Conservation (phyloP, 108 stramenopile genomes). For the Pelagomonas calceolata region DNA sequence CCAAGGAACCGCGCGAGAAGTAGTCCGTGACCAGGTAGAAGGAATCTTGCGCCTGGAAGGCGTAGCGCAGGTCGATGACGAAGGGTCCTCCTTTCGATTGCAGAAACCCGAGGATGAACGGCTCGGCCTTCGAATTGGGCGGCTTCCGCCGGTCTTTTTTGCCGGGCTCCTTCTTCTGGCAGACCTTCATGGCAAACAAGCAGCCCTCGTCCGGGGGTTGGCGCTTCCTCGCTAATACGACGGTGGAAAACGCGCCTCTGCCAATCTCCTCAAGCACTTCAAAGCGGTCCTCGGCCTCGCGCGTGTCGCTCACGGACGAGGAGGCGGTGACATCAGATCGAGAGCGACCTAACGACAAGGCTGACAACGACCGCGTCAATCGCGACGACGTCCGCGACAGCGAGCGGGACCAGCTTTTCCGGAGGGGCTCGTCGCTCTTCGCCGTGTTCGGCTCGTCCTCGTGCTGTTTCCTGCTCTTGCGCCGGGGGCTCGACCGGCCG, state of each 20-base stretch:
- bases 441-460: no score
- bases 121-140: not conserved
- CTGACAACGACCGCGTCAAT: no score
- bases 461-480: no score
- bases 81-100: slow-evolving; percentile 2
- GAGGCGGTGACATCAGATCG: no score
- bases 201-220: not conserved
- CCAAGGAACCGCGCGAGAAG: slow-evolving; percentile 1
- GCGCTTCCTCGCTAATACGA: slow-evolving; percentile 21
- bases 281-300: slow-evolving; percentile 27
- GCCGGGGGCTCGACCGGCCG: no score
- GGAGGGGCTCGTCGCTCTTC: no score
- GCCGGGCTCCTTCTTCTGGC: not conserved
- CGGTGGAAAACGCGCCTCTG: slow-evolving; percentile 41
- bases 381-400: no score
- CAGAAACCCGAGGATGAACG: not conserved
- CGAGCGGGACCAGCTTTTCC: no score
- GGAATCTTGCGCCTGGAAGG: slow-evolving; percentile 19
- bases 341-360: no score
- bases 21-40: slow-evolving; percentile 33
- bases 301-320: no score
- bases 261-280: slow-evolving; percentile 41
- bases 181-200: slow-evolving; percentile 22
- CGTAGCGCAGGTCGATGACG: slow-evolving; percentile 11
- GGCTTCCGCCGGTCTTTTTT: not conserved